Evolutionary conservation across 768 basidiomycete genomes (phyloP).

Genomic region (Sistotremastrum suecicum): DNA sequence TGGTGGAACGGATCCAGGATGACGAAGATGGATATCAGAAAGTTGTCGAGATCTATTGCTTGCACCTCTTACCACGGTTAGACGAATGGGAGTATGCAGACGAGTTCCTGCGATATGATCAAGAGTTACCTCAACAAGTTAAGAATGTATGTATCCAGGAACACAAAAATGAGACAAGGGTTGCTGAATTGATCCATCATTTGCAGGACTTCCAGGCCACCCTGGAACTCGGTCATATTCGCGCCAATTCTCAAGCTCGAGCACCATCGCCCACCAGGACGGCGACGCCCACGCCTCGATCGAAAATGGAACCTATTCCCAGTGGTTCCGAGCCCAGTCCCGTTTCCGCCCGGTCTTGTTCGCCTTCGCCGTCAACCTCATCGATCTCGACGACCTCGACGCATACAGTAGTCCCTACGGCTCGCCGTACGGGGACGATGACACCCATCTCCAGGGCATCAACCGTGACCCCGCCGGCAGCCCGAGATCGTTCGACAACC

Average conservation of each 20-base stretch:
- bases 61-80: slow-evolving; percentile 57
- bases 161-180: slow-evolving; percentile 20
- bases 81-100: slow-evolving; percentile 70
- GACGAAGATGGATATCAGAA: slow-evolving; percentile 48
- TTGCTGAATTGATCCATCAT: slow-evolving; percentile 9
- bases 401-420: slow-evolving; percentile 51
- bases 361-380: slow-evolving; percentile 42
- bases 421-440: slow-evolving; percentile 19
- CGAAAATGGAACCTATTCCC: slow-evolving; percentile 19
- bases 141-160: slow-evolving; percentile 37
- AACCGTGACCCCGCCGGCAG: slow-evolving; percentile 12
- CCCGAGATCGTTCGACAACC: slow-evolving; percentile 7
- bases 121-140: slow-evolving; percentile 35
- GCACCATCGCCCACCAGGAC: slow-evolving; percentile 16
- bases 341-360: slow-evolving; percentile 8
- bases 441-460: slow-evolving; percentile 14
- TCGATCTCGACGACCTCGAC: slow-evolving; percentile 61
- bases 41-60: slow-evolving; percentile 61
- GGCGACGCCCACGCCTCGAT: slow-evolving; percentile 18
- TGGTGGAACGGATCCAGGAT: slow-evolving; percentile 16
- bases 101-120: slow-evolving; percentile 64
- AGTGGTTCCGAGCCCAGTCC: too few species aligned
- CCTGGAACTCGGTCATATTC: slow-evolving; percentile 5
- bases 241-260: slow-evolving; percentile 12
- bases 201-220: neutral